Conservation (phyloP, 345 rosid species). For the Brassica carinata region DNA sequence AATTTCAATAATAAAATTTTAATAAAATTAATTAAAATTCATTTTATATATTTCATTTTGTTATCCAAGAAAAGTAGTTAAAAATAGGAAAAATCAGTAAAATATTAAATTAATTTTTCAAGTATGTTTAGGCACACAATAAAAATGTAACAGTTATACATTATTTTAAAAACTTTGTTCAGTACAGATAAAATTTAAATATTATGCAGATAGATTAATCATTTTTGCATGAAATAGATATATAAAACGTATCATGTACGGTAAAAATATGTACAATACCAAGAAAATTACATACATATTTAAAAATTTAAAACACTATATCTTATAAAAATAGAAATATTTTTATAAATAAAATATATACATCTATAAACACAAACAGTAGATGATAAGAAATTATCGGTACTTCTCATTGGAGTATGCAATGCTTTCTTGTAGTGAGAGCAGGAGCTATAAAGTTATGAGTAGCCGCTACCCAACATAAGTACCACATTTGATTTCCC, state of each 20-base stretch:
- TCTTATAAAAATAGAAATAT: background rate
- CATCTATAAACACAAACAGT: background rate
- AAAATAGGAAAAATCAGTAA: background rate
- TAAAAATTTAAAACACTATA: no score
- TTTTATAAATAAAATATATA: no score
- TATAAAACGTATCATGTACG: background rate
- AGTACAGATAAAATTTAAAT: no score
- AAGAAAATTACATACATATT: background rate
- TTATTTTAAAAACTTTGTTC: no score
- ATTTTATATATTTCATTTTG: no score
- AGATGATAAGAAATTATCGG: background rate
- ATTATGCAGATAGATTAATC: background rate
- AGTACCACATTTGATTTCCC: no score
- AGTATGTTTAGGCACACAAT: background rate
- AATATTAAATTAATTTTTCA: no score
- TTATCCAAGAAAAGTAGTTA: background rate
- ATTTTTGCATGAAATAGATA: background rate
- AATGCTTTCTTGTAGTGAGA: no score
- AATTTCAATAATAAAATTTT: background rate
- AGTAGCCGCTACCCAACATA: no score
- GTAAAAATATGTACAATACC: background rate
- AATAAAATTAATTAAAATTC: background rate
- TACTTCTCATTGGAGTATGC: no score
- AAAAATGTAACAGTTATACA: background rate
- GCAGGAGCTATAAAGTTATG: no score